Evolutionary conservation across 495 filamentous ascomycete genomes (phyloP), one percentile per base, ranked within the genome.

Genomic region (Aspergillus wentii): DNA sequence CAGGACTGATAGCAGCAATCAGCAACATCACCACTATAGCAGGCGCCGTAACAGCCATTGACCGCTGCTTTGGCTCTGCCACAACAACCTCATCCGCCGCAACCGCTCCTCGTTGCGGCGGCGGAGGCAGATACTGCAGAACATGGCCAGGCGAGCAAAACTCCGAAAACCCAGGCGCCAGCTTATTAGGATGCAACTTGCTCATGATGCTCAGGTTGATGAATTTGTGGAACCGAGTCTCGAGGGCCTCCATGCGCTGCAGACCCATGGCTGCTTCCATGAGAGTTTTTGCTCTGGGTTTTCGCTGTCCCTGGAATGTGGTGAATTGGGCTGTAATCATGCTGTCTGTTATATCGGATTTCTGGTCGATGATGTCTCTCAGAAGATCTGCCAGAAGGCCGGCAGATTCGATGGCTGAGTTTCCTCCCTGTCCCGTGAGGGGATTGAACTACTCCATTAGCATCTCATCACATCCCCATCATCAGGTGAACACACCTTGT

Each of bases 391-490:
- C 31, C 1, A 42, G 23, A 8, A 35, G 10, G 1, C 61, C 59
- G 2, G 56, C 57, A 15, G 42, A 50, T 44, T 69, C 63, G 15
- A 69, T 61, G 4, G 61, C 59, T 22, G 46, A 37, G 22, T 62
- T 64, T 10, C 48, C 61, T 9, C 63, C 65, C 35, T 56, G 54
- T 2, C 56, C 65, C 5, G 33, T 37, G 10, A 44, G 25, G n/a
- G 40, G 37, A 35, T 44, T 59, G 17, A 52, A 43, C 58, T 54
- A 18, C 29, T 27, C 5, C 22, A 7, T 27, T 33, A 25, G 22
- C 22, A 6, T 5, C 22, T 25, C 6, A 5, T 25, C 6, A 6
- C 10, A 25, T 25, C 5, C 5, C 22, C n/a, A n/a, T 25, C 5
- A 25, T 6, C 5, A 5, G 22, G 22, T 25, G 22, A 25, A 25